Evolutionary conservation across 2,329 filamentous ascomycete species (phyloP).

Genomic region (Colletotrichum abscissum): DNA sequence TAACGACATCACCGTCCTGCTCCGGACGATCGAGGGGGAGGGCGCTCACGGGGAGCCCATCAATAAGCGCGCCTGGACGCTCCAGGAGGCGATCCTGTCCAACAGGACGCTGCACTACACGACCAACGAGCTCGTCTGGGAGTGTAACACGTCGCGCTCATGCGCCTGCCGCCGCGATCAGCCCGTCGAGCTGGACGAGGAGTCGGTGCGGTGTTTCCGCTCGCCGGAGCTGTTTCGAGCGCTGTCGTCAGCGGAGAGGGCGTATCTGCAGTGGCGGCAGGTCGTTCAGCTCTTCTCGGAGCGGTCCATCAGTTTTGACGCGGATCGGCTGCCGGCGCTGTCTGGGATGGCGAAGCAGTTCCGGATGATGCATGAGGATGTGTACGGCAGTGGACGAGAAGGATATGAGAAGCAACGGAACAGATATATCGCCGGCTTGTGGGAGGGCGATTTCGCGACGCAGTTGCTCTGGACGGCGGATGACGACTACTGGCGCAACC

Average conservation of each 20-base stretch:
- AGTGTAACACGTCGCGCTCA: conserved; percentile 19
- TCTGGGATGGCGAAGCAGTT: neutral
- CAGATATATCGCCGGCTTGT: neutral
- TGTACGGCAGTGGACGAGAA: neutral
- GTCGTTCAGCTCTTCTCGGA: neutral
- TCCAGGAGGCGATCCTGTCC: conserved; percentile 38
- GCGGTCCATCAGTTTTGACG: neutral
- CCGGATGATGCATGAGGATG: neutral
- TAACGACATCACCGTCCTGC: neutral
- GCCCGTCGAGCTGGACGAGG: neutral
- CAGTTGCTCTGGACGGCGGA: neutral
- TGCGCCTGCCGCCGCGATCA: neutral
- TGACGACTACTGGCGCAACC: neutral
- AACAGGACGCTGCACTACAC: conserved; percentile 36
- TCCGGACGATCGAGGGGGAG: neutral
- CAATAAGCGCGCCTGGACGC: conserved; percentile 35
- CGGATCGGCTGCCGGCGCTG: neutral
- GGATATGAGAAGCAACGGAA: neutral
- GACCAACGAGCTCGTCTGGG: conserved; percentile 35
- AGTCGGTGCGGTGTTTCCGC: neutral
- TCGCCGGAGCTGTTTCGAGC: neutral
- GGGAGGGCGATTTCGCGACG: neutral
- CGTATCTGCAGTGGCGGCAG: neutral
- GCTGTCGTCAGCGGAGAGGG: neutral
- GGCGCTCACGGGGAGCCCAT: neutral